A percentile compares a stretch with the other conserved stretches of the same genome.
These are phyloP conservation scores for Microdochium paspali DNA, from an alignment of 2,329 filamentous ascomycete genomes.

Conservation along the genomic window DNA sequence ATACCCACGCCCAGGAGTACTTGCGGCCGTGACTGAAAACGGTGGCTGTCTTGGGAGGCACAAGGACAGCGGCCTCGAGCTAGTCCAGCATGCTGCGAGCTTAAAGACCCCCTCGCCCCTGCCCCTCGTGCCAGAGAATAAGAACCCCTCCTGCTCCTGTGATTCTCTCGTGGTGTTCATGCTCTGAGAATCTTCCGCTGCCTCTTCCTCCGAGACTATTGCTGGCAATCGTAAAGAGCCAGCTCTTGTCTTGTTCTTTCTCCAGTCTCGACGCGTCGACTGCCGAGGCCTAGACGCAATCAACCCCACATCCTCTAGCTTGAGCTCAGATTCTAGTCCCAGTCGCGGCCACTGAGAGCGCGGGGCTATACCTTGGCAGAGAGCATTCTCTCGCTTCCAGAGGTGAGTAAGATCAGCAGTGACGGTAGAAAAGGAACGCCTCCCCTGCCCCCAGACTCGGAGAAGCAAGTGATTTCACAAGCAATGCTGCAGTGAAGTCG, in stretches of 20 bases:
- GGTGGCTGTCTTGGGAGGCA: background rate
- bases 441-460: background rate
- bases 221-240: background rate
- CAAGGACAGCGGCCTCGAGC: background rate
- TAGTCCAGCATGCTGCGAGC: background rate
- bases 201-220: background rate
- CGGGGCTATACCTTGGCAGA: background rate
- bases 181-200: background rate
- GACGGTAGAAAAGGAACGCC: background rate
- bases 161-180: background rate
- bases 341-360: background rate
- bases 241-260: background rate
- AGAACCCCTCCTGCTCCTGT: background rate
- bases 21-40: no score
- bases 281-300: background rate
- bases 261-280: background rate
- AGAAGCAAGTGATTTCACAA: background rate
- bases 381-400: background rate
- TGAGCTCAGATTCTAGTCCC: background rate
- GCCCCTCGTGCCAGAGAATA: background rate
- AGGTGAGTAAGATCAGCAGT: background rate
- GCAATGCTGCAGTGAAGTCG: no score
- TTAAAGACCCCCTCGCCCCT: background rate
- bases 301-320: background rate
- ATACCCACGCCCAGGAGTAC: background rate